These are phyloP conservation scores for Elongisporangium anandrum DNA, from an alignment of 352 stramenopile species.

Conservation along the genomic window DNA sequence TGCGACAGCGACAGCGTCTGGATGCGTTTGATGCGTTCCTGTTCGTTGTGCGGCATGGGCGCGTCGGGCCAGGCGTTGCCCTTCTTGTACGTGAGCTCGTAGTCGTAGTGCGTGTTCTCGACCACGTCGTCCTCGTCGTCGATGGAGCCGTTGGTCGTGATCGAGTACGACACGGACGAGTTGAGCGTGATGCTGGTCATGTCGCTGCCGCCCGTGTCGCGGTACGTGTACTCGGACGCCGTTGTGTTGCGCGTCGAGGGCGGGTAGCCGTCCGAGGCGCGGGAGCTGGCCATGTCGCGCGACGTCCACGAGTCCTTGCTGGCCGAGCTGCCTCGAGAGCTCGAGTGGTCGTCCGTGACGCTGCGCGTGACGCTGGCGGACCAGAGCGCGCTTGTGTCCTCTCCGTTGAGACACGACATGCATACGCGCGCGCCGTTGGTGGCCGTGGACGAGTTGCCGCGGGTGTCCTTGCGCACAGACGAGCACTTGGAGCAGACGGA, in stretches of 20 bases:
- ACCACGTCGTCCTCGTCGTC: slow-evolving; percentile 57
- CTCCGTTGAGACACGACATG: slow-evolving; percentile 66
- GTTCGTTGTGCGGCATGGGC: slow-evolving; percentile 47
- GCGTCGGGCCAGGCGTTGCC: slow-evolving; percentile 76
- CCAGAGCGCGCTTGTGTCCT: slow-evolving; percentile 34
- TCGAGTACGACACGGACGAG: slow-evolving; percentile 7
- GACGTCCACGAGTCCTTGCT: slow-evolving; percentile 29
- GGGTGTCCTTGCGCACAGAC: slow-evolving; percentile 38
- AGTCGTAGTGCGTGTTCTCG: slow-evolving; percentile 52
- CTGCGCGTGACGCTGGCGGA: slow-evolving; percentile 21
- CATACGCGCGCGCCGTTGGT: slow-evolving; percentile 50
- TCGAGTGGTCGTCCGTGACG: slow-evolving; percentile 5
- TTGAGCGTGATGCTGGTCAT: slow-evolving; percentile 21
- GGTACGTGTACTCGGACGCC: neutral
- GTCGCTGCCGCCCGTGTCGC: slow-evolving; percentile 14
- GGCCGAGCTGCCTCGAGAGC: slow-evolving; percentile 13
- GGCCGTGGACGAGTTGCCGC: slow-evolving; percentile 20
- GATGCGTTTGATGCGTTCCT: slow-evolving; percentile 52
- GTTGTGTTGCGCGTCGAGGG: slow-evolving; percentile 3
- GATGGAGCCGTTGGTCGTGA: slow-evolving; percentile 7
- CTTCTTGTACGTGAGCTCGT: slow-evolving; percentile 68
- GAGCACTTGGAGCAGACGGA: slow-evolving; percentile 80
- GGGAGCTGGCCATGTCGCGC: slow-evolving; percentile 14
- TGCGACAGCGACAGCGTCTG: slow-evolving; percentile 70
- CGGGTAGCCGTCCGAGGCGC: slow-evolving; percentile 7